Conservation (phyloP, 371 early-diverging fungal genomes). For the Mortierella polycephala region DNA sequence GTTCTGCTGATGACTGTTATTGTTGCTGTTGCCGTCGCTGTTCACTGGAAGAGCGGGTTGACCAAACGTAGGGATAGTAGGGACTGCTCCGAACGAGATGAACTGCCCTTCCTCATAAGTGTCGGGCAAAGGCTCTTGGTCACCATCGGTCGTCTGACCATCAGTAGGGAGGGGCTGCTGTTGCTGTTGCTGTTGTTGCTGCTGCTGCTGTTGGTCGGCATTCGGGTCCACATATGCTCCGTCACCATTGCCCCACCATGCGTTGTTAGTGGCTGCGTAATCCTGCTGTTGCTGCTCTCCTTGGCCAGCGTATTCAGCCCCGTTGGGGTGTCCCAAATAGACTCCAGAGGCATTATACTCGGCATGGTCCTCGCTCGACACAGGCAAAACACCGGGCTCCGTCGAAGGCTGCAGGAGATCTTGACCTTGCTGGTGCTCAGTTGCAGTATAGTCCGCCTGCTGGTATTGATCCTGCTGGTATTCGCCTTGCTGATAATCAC, state of each 20-base stretch:
- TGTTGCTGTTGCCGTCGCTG: constrained; percentile 8
- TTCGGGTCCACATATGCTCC: constrained; percentile 10
- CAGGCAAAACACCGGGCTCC: constrained; percentile 40
- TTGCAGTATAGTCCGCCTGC: constrained; percentile 15
- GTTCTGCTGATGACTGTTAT: constrained; percentile 5
- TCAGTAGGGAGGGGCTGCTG: constrained; percentile 9
- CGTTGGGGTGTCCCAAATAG: constrained; percentile 23
- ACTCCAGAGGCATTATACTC: constrained; percentile 20
- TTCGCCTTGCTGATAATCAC: constrained; percentile 14
- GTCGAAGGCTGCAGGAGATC: constrained; percentile 17
- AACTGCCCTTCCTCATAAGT: constrained; percentile 49
- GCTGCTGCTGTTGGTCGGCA: constrained; percentile 14
- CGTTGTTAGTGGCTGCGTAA: constrained; percentile 3
- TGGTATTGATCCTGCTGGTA: constrained; percentile 30
- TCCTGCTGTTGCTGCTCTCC: constrained; percentile 14
- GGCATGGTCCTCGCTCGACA: constrained; percentile 26
- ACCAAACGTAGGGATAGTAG: constrained; percentile 38
- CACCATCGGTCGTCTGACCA: neutral
- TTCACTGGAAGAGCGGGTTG: constrained; percentile 10
- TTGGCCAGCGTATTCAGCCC: constrained; percentile 15
- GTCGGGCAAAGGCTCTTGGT: constrained; percentile 20
- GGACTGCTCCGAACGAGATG: constrained; percentile 49
- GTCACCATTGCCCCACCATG: constrained; percentile 26
- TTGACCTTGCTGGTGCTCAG: constrained; percentile 30
- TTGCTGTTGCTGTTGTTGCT: constrained; percentile 1